A percentile compares a stretch with the other conserved stretches of the same genome.
Conservation (phyloP, 1,139 yeast genomes). For the Yueomyces sp. region DNA sequence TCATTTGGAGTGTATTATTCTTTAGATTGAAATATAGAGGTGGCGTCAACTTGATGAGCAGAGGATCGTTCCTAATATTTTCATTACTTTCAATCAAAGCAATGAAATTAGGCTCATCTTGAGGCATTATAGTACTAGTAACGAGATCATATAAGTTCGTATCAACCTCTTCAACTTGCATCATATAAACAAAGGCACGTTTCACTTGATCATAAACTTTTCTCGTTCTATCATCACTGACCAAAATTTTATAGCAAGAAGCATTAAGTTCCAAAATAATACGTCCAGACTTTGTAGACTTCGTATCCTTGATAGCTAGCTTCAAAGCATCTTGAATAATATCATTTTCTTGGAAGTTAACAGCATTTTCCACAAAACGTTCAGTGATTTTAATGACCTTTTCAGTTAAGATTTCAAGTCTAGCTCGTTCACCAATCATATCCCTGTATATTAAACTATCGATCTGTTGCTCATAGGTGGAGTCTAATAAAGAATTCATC, state of each 20-base stretch:
- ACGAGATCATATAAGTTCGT: conserved; percentile 60
- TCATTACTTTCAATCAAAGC: conserved; percentile 31
- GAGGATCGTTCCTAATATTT: conserved; percentile 15
- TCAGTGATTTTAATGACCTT: conserved; percentile 15
- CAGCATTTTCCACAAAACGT: conserved; percentile 12
- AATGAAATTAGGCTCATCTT: conserved; percentile 53
- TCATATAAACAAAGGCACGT: conserved; percentile 64
- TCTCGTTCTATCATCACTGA: conserved; percentile 32
- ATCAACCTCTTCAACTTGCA: conserved; percentile 61
- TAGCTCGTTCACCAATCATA: conserved; percentile 18
- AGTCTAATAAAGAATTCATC: conserved; percentile 17
- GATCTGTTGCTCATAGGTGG: conserved; percentile 18
- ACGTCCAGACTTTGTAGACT: conserved; percentile 12
- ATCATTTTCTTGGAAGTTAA: conserved; percentile 20
- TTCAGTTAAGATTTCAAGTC: conserved; percentile 19
- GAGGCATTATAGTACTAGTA: conserved; percentile 55
- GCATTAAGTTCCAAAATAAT: conserved; percentile 36
- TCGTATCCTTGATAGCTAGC: conserved; percentile 5
- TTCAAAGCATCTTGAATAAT: conserved; percentile 14
- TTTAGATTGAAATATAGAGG: conserved; percentile 67
- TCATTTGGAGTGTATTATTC: conserved; percentile 58
- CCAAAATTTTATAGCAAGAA: conserved; percentile 29
- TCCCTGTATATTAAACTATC: conserved; percentile 20
- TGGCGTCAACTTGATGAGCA: conserved; percentile 40
- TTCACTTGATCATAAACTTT: conserved; percentile 68